Evolutionary conservation across 768 basidiomycete species (phyloP).

Genomic region (Boletus eberwhitei): DNA sequence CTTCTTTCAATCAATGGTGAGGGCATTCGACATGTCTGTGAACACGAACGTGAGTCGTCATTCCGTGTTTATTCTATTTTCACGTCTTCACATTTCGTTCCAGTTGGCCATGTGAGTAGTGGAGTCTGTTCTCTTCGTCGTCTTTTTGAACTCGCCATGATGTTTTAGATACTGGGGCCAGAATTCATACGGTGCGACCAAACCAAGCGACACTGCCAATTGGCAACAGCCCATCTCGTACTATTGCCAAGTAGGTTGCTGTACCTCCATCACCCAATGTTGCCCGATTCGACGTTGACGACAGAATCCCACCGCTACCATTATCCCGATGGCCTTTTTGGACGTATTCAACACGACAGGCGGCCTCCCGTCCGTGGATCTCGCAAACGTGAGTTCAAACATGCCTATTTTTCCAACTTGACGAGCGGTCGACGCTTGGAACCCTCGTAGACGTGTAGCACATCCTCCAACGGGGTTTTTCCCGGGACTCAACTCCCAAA

Average conservation of each 20-base stretch:
- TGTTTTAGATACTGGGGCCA: slow-evolving; percentile 36
- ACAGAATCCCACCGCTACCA: slow-evolving; percentile 54
- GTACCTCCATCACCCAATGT: not conserved
- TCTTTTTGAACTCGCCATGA: not conserved
- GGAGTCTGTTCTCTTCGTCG: not conserved
- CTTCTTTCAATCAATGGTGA: not conserved
- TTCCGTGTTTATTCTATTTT: not conserved
- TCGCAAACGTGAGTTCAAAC: slow-evolving; percentile 48
- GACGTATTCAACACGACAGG: slow-evolving; percentile 57
- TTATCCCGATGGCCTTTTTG: slow-evolving; percentile 60
- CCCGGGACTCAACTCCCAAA: slow-evolving; percentile 60
- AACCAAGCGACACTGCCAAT: slow-evolving; percentile 26
- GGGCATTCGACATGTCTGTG: slow-evolving; percentile 15
- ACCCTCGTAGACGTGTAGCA: slow-evolving; percentile 55
- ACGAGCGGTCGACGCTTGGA: not conserved
- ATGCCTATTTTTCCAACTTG: not conserved
- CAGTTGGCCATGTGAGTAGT: slow-evolving; percentile 20
- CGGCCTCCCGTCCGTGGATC: slow-evolving; percentile 55
- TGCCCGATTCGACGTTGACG: not conserved
- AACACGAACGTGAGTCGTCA: slow-evolving; percentile 22
- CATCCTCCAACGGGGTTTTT: slow-evolving; percentile 52
- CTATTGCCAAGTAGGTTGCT: slow-evolving; percentile 29
- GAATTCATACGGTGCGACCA: slow-evolving; percentile 36
- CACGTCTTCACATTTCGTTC: not conserved
- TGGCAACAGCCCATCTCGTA: slow-evolving; percentile 34